These are phyloP conservation scores for Penicillium malachiteum DNA, from an alignment of 495 filamentous ascomycete genomes.

Conservation along the genomic window DNA sequence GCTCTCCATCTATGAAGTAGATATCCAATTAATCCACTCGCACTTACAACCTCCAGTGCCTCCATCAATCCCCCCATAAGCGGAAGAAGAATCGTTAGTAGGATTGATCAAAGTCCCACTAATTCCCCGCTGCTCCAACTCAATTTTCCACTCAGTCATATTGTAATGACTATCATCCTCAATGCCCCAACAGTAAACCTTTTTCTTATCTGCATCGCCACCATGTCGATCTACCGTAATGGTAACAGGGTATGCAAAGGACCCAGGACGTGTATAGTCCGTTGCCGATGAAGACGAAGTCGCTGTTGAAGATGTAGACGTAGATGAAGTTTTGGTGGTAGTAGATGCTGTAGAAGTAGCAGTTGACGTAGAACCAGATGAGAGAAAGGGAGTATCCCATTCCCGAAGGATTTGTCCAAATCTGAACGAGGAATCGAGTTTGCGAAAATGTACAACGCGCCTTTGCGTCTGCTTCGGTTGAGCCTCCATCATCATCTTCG, in stretches of 20 bases:
- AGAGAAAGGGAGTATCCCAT: slow-evolving; percentile 45
- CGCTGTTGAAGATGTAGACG: slow-evolving; percentile 9
- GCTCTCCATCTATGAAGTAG: slow-evolving; percentile 2
- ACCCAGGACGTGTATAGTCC: slow-evolving; percentile 61
- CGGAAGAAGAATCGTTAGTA: slow-evolving; percentile 31
- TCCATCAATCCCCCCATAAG: slow-evolving; percentile 62
- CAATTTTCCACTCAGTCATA: slow-evolving; percentile 48
- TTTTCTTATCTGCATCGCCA: slow-evolving; percentile 59
- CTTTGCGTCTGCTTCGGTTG: slow-evolving; percentile 55
- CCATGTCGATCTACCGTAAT: slow-evolving; percentile 81
- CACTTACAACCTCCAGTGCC: slow-evolving; percentile 74
- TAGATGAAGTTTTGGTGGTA: slow-evolving; percentile 6
- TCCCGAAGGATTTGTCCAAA: slow-evolving; percentile 67
- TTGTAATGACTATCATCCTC: slow-evolving; percentile 49
- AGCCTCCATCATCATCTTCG: slow-evolving; percentile 65
- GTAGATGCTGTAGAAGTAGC: slow-evolving; percentile 10
- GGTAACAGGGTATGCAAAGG: slow-evolving; percentile 84
- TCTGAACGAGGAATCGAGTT: slow-evolving; percentile 84
- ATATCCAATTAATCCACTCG: slow-evolving; percentile 67
- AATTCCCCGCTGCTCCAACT: slow-evolving; percentile 57
- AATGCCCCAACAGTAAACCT: slow-evolving; percentile 69
- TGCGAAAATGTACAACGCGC: slow-evolving; percentile 76
- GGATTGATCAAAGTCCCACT: slow-evolving; percentile 63
- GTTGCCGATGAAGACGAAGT: slow-evolving; percentile 46
- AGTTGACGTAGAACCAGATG: slow-evolving; percentile 16